Percentiles rank a stretch among this genome's conserved stretches.
phyloP scores from a whole-genome alignment of 148 eudicot genomes.

The Rhododendron mucronatum region DNA sequence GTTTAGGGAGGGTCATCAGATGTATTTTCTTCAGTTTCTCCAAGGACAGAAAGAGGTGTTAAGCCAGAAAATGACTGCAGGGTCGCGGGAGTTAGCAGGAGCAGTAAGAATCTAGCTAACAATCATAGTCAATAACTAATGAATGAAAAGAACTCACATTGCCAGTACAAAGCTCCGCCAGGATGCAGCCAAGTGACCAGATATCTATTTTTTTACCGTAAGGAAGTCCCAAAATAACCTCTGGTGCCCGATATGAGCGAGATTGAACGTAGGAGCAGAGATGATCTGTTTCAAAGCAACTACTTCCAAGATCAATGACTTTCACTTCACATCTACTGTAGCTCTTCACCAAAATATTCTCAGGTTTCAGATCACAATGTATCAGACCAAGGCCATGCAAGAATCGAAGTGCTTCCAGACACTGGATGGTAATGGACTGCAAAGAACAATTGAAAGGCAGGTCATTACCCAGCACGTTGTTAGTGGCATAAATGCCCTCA shows the following conservation, averaged over 20 bases:
- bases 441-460: slow-evolving; percentile 16
- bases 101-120: not conserved
- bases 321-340: slow-evolving; percentile 99
- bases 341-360: slow-evolving; percentile 96
- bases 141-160: slow-evolving; percentile 50
- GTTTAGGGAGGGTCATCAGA: not conserved
- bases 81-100: not conserved
- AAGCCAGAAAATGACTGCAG: not conserved
- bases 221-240: slow-evolving; percentile 87
- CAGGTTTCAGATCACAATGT: slow-evolving; percentile 99
- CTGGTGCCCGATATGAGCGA: slow-evolving; percentile 95
- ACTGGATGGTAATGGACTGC: slow-evolving; percentile 95
- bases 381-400: slow-evolving; percentile 92
- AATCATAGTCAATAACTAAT: not conserved
- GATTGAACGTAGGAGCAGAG: slow-evolving; percentile 97
- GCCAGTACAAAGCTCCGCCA: slow-evolving; percentile 98
- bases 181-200: slow-evolving; percentile 99
- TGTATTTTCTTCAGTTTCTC: not conserved
- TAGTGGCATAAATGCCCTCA: not conserved
- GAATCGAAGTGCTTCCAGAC: slow-evolving; percentile 88
- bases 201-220: slow-evolving; percentile 92
- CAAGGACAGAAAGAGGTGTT: not conserved
- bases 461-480: not conserved
- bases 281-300: slow-evolving; percentile 98
- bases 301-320: slow-evolving; percentile 97